These are phyloP conservation scores for Intubia oerlemansii DNA, from an alignment of 2,329 filamentous ascomycete species.

Conservation along the genomic window DNA sequence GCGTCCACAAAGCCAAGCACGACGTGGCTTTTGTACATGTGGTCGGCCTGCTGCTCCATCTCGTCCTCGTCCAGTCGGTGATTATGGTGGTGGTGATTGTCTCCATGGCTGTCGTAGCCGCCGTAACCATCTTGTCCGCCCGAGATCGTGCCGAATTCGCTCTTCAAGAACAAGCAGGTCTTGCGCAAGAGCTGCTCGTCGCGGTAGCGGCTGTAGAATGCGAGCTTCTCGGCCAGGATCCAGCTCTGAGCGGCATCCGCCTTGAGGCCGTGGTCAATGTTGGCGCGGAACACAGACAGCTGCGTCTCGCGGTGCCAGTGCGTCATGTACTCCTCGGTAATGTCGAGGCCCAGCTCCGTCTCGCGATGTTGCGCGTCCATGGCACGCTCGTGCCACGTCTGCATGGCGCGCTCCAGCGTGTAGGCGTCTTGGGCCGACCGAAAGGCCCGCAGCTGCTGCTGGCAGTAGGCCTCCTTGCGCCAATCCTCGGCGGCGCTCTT, in stretches of 20 bases:
- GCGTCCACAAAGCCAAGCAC: neutral
- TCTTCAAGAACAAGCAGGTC: neutral
- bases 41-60: constrained; percentile 1
- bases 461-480: constrained; percentile 2
- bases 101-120: too few species aligned
- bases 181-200: constrained; percentile 7
- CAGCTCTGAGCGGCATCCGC: constrained; percentile 9
- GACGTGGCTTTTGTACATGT: constrained; percentile 1
- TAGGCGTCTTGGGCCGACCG: neutral
- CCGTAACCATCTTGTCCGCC: too few species aligned
- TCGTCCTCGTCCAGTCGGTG: neutral
- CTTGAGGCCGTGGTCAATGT: constrained; percentile 7
- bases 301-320: constrained; percentile 12
- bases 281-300: constrained; percentile 8
- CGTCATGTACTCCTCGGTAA: constrained; percentile 8
- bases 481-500: constrained; percentile 6
- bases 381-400: constrained; percentile 1
- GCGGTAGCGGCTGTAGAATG: constrained; percentile 9
- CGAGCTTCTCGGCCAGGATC: constrained; percentile 11
- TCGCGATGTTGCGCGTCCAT: constrained; percentile 1
- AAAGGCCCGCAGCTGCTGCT: constrained; percentile 2
- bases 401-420: neutral
- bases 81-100: too few species aligned
- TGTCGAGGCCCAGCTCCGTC: constrained; percentile 2
- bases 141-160: neutral